These are phyloP conservation scores for Solanum virginianum DNA, from an alignment of 257 asterid species.

Conservation along the genomic window DNA sequence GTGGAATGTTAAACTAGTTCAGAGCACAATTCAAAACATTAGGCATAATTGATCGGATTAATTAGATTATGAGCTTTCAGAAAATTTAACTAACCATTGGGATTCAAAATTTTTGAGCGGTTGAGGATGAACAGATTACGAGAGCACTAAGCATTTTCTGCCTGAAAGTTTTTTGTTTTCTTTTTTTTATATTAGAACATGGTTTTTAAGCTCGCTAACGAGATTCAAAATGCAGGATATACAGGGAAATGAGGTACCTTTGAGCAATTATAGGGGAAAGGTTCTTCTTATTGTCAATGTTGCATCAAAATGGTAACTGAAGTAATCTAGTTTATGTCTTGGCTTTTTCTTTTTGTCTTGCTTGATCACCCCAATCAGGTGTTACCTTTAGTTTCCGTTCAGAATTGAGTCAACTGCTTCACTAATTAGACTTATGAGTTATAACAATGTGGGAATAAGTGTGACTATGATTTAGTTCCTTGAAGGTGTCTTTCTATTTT, in stretches of 20 bases:
- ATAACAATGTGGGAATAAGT: not conserved
- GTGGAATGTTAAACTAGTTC: not conserved
- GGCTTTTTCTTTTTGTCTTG: not conserved
- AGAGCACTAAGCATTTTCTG: not conserved
- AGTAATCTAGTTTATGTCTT: not conserved
- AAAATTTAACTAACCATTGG: not conserved
- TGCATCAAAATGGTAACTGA: constrained; percentile 71
- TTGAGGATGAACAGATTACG: not conserved
- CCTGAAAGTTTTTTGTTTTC: not conserved
- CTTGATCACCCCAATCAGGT: not conserved
- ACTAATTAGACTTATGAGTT: not conserved
- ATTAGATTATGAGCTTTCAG: not conserved
- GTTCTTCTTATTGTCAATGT: constrained; percentile 74
- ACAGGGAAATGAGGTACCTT: constrained; percentile 57
- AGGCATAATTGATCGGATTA: not conserved
- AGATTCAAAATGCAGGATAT: constrained; percentile 42
- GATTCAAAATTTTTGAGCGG: not conserved
- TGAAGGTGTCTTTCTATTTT: not conserved
- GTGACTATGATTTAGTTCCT: not conserved
- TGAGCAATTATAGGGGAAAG: constrained; percentile 62
- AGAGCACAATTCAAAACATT: not conserved
- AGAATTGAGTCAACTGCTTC: not conserved
- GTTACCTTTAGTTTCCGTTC: not conserved
- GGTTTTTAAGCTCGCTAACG: not conserved
- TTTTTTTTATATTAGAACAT: not conserved